Conservation (phyloP, 2,329 filamentous ascomycete genomes). For the Ceratocystis colombiana region DNA sequence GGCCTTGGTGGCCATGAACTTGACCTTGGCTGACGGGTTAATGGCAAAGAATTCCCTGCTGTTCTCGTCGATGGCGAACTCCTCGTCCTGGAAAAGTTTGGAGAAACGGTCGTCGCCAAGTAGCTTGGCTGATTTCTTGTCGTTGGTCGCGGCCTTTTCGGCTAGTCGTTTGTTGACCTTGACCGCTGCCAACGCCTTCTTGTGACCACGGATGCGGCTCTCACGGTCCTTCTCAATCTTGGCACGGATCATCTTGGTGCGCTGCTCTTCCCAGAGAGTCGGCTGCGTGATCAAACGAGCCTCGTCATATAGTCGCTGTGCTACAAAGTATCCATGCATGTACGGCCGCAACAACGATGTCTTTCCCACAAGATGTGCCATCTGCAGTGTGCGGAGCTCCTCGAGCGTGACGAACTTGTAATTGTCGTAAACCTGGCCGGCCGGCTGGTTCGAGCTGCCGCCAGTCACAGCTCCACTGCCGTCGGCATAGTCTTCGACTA, state of each 20-base stretch:
- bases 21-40: slow-evolving; percentile 64
- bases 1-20: slow-evolving; percentile 22
- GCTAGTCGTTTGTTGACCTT: slow-evolving; percentile 85
- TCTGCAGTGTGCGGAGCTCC: slow-evolving; percentile 73
- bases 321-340: slow-evolving; percentile 99
- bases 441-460: slow-evolving; percentile 38
- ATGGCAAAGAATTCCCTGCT: slow-evolving; percentile 77
- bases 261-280: slow-evolving; percentile 85
- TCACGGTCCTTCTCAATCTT: slow-evolving; percentile 97
- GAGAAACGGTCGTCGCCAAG: slow-evolving; percentile 80
- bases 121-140: slow-evolving; percentile 44
- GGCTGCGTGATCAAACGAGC: slow-evolving; percentile 87
- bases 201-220: slow-evolving; percentile 82
- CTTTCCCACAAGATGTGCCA: slow-evolving; percentile 82
- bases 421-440: slow-evolving; percentile 87
- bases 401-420: slow-evolving; percentile 93
- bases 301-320: slow-evolving; percentile 90
- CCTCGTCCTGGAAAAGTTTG: slow-evolving; percentile 81
- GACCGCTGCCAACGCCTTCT: slow-evolving; percentile 54
- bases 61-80: slow-evolving; percentile 83
- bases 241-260: slow-evolving; percentile 80
- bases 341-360: slow-evolving; percentile 86
- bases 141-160: slow-evolving; percentile 59
- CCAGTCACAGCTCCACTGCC: slow-evolving; percentile 24
- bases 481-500: slow-evolving; percentile 98